A percentile compares a stretch with the other conserved stretches of the same genome.
These are phyloP conservation scores for Pythium guiyangense DNA, from an alignment of 352 stramenopile species.

Conservation along the genomic window DNA sequence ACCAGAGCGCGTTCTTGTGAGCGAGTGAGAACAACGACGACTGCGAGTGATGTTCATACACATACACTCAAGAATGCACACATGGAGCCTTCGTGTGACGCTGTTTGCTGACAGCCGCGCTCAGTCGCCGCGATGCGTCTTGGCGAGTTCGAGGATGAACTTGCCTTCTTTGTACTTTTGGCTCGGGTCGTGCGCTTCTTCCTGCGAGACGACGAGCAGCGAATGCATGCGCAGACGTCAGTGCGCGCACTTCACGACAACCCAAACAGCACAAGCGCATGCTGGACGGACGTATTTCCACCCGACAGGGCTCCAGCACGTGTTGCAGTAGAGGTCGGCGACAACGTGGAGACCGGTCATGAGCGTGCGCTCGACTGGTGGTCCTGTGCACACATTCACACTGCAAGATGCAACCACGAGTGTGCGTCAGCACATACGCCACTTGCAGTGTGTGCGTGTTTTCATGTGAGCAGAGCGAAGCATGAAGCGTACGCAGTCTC, in stretches of 20 bases:
- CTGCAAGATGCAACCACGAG: constrained; percentile 14
- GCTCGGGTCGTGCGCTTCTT: constrained; percentile 89
- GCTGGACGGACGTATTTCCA: constrained; percentile 88
- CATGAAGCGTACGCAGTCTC: constrained; percentile 61
- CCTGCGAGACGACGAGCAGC: constrained; percentile 23
- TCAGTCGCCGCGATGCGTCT: constrained; percentile 50
- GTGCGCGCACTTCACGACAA: constrained; percentile 1
- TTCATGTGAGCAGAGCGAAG: neutral
- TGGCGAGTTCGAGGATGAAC: constrained; percentile 95
- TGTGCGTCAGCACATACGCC: too few species aligned
- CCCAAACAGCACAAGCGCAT: neutral
- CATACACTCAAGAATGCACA: neutral
- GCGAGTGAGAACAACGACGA: neutral
- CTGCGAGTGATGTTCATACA: too few species aligned
- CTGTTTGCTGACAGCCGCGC: neutral
- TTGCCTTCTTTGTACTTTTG: constrained; percentile 98
- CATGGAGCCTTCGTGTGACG: neutral
- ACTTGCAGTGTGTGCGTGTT: neutral
- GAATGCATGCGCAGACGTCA: constrained; percentile 3
- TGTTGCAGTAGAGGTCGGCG: constrained; percentile 92
- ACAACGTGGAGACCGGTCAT: constrained; percentile 94
- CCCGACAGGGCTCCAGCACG: constrained; percentile 87
- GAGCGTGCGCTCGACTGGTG: constrained; percentile 88
- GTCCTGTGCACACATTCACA: constrained; percentile 87
- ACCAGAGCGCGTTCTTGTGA: constrained; percentile 55